Percentiles rank a stretch among this genome's conserved stretches.
Conservation (phyloP, 2,329 filamentous ascomycete species). For the Gnomoniopsis smithogilvyi region DNA sequence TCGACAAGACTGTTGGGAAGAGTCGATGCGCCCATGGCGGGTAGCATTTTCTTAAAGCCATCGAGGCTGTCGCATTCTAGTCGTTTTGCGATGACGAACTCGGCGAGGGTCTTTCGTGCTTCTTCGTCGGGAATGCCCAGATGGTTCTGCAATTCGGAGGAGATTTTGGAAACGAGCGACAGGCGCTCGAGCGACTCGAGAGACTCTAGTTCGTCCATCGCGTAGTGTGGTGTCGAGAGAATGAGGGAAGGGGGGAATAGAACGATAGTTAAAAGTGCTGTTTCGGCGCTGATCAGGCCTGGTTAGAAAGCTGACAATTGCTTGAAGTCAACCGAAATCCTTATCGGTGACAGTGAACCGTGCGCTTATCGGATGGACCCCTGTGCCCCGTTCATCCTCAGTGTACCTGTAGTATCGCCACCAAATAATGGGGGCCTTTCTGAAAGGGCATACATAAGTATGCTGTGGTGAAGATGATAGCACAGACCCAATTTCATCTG, state of each 20-base stretch:
- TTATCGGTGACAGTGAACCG: neutral
- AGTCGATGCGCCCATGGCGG: constrained; percentile 71
- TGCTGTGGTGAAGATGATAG: too few species aligned
- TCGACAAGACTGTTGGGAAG: constrained; percentile 86
- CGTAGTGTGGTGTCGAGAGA: neutral
- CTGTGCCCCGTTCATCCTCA: neutral
- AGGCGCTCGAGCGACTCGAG: constrained; percentile 88
- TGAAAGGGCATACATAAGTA: too few species aligned
- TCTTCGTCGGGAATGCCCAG: constrained; percentile 72
- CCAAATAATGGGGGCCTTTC: neutral
- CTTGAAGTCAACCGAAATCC: neutral
- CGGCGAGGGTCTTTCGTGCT: constrained; percentile 76
- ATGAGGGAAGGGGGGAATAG: neutral
- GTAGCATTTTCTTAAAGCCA: constrained; percentile 74
- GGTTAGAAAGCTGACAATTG: neutral
- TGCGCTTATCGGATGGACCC: neutral
- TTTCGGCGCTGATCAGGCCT: neutral
- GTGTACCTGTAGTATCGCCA: neutral
- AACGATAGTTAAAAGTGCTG: neutral
- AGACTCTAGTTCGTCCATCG: constrained; percentile 86
- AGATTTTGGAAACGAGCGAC: constrained; percentile 91
- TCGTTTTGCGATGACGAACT: constrained; percentile 93
- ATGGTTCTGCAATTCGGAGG: constrained; percentile 92
- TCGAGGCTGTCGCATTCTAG: constrained; percentile 66
- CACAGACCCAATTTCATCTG: too few species aligned